A percentile compares a stretch with the other conserved stretches of the same genome.
Conservation (phyloP, 371 early-diverging fungal genomes). For the Rhizomucor pusillus region DNA sequence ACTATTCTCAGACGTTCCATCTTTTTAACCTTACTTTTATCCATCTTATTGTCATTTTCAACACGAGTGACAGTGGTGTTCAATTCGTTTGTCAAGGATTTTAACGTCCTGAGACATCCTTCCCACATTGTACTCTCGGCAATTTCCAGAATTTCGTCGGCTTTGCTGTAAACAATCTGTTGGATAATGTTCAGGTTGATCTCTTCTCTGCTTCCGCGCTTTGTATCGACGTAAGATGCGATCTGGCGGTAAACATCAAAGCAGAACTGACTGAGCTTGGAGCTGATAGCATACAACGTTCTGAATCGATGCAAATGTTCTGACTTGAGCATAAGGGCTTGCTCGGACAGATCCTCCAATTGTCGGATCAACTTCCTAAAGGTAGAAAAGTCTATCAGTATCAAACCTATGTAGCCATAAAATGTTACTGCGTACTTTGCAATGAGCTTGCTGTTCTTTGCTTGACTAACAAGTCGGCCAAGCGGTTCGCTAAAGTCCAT, state of each 20-base stretch:
- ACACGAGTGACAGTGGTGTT: constrained; percentile 35
- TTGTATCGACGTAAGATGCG: constrained; percentile 31
- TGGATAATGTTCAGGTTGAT: constrained; percentile 46
- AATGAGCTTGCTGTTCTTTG: constrained; percentile 60
- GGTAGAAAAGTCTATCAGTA: background rate
- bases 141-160: constrained; percentile 53
- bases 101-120: constrained; percentile 52
- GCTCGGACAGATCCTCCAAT: constrained; percentile 60
- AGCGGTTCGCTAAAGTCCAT: constrained; percentile 58
- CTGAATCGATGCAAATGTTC: constrained; percentile 54
- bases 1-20: background rate
- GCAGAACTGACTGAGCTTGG: constrained; percentile 49
- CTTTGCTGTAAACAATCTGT: constrained; percentile 45
- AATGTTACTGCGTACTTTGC: constrained; percentile 44
- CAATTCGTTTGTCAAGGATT: constrained; percentile 48
- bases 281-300: constrained; percentile 46
- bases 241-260: constrained; percentile 40
- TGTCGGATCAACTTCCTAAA: constrained; percentile 68
- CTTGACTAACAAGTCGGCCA: constrained; percentile 50
- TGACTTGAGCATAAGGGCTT: constrained; percentile 49
- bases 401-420: constrained; percentile 2
- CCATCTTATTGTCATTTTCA: constrained; percentile 47
- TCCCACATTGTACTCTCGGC: constrained; percentile 65
- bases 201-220: constrained; percentile 46
- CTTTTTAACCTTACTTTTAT: constrained; percentile 36